A percentile compares a stretch with the other conserved stretches of the same genome.
These are phyloP conservation scores for Tremella yokohamensis DNA, from an alignment of 768 basidiomycete species.

Conservation along the genomic window DNA sequence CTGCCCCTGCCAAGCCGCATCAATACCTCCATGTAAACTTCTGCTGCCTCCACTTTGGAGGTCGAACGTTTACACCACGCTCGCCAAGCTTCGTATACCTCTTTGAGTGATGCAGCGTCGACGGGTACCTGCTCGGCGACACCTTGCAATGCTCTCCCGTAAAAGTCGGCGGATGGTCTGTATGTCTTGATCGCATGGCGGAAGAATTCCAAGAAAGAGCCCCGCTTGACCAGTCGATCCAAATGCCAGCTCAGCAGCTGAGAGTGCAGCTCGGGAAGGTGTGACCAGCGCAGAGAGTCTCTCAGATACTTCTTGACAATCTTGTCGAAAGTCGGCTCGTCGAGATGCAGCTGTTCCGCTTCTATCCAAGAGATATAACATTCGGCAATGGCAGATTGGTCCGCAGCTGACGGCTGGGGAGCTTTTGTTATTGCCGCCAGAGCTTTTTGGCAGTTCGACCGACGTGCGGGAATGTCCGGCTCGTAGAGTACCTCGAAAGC, in stretches of 20 bases:
- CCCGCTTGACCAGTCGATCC: neutral
- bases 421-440: neutral
- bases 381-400: too few relatives aligned
- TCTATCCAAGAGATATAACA: too few relatives aligned
- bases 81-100: constrained; percentile 31
- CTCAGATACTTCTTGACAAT: constrained; percentile 3
- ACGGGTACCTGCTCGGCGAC: constrained; percentile 3
- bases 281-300: constrained; percentile 7
- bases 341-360: too few relatives aligned
- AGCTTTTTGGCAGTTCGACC: constrained; percentile 13
- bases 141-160: constrained; percentile 18
- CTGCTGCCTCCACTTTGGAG: constrained; percentile 26
- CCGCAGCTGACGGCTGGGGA: too few relatives aligned
- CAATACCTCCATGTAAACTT: constrained; percentile 21
- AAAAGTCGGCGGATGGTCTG: constrained; percentile 19
- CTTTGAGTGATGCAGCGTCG: constrained; percentile 9
- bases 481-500: constrained; percentile 51
- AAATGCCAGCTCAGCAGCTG: constrained; percentile 3
- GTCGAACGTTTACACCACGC: constrained; percentile 9
- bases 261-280: constrained; percentile 15
- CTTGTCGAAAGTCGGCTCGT: neutral
- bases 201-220: neutral
- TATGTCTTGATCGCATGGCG: constrained; percentile 12
- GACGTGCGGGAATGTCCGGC: neutral
- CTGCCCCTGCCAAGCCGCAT: constrained; percentile 25